A percentile compares a stretch with the other conserved stretches of the same genome.
Conservation (phyloP, 2,329 filamentous ascomycete species). For the Alternaria sp. region DNA sequence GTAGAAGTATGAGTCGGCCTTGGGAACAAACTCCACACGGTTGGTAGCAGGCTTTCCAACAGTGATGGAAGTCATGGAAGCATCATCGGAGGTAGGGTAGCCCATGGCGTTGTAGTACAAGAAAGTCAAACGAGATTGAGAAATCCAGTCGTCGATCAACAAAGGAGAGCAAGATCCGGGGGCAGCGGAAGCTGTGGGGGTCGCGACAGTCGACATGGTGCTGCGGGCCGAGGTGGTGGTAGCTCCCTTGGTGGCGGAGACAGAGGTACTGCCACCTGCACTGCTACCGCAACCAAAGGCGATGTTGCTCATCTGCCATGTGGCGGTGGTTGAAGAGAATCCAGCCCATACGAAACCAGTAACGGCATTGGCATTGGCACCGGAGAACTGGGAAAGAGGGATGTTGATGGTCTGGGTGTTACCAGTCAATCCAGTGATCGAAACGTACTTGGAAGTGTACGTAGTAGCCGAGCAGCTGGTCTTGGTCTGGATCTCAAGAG, state of each 20-base stretch:
- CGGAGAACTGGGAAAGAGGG: constrained; percentile 60
- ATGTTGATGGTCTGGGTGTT: constrained; percentile 61
- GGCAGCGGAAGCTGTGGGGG: constrained; percentile 26
- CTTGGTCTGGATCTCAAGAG: constrained; percentile 60
- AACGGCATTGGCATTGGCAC: constrained; percentile 61
- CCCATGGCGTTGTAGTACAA: constrained; percentile 68
- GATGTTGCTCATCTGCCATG: constrained; percentile 61
- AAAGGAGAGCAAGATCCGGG: constrained; percentile 55
- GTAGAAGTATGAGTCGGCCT: constrained; percentile 65
- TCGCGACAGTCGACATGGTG: constrained; percentile 11
- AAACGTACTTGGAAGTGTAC: constrained; percentile 57
- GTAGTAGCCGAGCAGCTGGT: constrained; percentile 54
- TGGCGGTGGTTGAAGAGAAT: constrained; percentile 50
- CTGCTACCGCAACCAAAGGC: constrained; percentile 55
- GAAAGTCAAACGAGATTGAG: constrained; percentile 69
- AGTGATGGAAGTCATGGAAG: constrained; percentile 65
- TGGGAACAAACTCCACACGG: constrained; percentile 63
- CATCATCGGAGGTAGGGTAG: constrained; percentile 65
- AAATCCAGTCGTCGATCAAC: constrained; percentile 68
- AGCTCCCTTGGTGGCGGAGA: constrained; percentile 1
- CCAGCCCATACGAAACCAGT: constrained; percentile 56
- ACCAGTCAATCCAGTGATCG: constrained; percentile 60
- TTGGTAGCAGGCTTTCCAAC: constrained; percentile 58
- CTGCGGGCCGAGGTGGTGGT: constrained; percentile 4
- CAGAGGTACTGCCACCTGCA: constrained; percentile 10